These are phyloP conservation scores for Candida multigemmis DNA, from an alignment of 805 yeast species.

Conservation along the genomic window DNA sequence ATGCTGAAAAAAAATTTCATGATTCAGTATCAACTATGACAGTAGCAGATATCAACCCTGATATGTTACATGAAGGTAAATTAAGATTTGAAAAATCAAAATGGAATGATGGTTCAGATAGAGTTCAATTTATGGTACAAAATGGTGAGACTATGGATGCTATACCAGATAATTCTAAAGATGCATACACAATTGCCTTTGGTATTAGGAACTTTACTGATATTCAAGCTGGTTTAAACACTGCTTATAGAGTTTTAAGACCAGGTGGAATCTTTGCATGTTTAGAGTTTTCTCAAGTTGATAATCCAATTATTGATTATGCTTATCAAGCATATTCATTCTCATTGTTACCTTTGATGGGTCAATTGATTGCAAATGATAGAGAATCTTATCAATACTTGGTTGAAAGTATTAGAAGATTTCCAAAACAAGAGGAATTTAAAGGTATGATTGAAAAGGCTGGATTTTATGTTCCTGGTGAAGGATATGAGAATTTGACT, in stretches of 20 bases:
- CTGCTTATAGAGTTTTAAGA: slow-evolving; percentile 92
- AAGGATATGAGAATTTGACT: slow-evolving; percentile 89
- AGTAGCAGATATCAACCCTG: slow-evolving; percentile 89
- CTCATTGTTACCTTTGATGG: slow-evolving; percentile 84
- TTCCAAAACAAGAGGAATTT: slow-evolving; percentile 89
- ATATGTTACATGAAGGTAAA: slow-evolving; percentile 91
- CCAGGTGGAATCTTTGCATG: slow-evolving; percentile 99
- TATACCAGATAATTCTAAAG: slow-evolving; percentile 81
- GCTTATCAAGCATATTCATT: slow-evolving; percentile 85
- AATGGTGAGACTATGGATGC: slow-evolving; percentile 86
- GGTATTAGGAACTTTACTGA: slow-evolving; percentile 96
- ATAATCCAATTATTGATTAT: slow-evolving; percentile 64
- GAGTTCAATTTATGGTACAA: slow-evolving; percentile 79
- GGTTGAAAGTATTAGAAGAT: slow-evolving; percentile 87
- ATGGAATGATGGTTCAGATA: slow-evolving; percentile 49
- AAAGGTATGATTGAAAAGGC: slow-evolving; percentile 89
- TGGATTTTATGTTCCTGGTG: slow-evolving; percentile 79
- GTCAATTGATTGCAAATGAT: slow-evolving; percentile 91
- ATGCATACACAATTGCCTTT: slow-evolving; percentile 91
- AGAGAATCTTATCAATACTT: slow-evolving; percentile 93
- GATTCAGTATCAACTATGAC: slow-evolving; percentile 78
- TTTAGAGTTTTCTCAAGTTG: slow-evolving; percentile 88
- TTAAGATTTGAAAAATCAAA: slow-evolving; percentile 54
- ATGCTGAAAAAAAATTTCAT: slow-evolving; percentile 70
- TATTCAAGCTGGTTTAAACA: slow-evolving; percentile 83